Percentiles rank a stretch among this genome's conserved stretches.
These are phyloP conservation scores for Avena insularis DNA, from an alignment of 176 grass and related monocot genomes.

Conservation along the genomic window DNA sequence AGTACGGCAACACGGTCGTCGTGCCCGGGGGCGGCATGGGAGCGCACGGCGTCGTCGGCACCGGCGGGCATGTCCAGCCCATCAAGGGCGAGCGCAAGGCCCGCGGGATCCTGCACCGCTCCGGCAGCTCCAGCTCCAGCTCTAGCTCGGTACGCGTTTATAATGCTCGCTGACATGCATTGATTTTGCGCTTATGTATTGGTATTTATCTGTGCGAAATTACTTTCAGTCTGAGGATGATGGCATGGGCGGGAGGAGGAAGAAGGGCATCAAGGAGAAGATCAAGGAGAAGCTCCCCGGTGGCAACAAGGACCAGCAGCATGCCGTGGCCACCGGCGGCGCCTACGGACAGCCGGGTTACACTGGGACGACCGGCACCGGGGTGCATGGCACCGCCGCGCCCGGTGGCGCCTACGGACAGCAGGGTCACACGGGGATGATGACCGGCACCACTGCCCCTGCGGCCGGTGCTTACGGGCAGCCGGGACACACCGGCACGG, in stretches of 20 bases:
- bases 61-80: not conserved
- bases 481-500: not conserved
- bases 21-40: not conserved
- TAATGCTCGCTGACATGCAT: not conserved
- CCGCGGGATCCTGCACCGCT: conserved; percentile 22
- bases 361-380: not conserved
- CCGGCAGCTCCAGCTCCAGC: conserved; percentile 29
- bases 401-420: not conserved
- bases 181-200: not conserved
- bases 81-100: conserved; percentile 7
- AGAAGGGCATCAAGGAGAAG: conserved; percentile 75
- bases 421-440: not conserved
- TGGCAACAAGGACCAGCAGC: conserved; percentile 22
- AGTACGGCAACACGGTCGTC: conserved; percentile 16
- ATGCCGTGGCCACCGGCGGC: not conserved
- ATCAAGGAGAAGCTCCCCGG: conserved; percentile 71
- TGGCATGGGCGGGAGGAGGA: conserved; percentile 44
- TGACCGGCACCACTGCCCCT: not conserved
- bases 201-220: not conserved
- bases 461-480: not conserved
- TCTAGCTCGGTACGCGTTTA: conserved; percentile 27
- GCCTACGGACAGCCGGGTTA: not conserved
- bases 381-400: not conserved
- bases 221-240: not conserved
- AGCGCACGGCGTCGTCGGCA: not conserved